These are phyloP conservation scores for Debaryomycetaceae sp. DNA, from an alignment of 1,139 yeast species.

Conservation along the genomic window DNA sequence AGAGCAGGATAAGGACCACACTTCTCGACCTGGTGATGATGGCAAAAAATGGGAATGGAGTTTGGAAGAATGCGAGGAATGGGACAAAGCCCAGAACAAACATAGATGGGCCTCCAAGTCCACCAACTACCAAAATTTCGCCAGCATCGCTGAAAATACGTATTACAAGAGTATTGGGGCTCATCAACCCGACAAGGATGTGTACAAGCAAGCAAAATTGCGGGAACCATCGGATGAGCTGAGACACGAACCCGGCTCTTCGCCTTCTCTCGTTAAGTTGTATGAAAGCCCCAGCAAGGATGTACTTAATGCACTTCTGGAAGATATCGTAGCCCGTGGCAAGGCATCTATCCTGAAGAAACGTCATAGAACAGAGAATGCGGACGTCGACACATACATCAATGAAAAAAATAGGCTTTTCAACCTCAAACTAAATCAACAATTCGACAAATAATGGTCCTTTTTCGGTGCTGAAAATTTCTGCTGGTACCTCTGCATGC, in stretches of 20 bases:
- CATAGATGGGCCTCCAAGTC: conserved; percentile 12
- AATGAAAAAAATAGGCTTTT: conserved; percentile 79
- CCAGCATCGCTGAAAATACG: conserved; percentile 53
- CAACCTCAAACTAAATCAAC: conserved; percentile 66
- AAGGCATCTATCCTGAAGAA: conserved; percentile 8
- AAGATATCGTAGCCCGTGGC: conserved; percentile 1
- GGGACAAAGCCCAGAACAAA: conserved; percentile 47
- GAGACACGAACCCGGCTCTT: background rate
- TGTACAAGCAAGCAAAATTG: conserved; percentile 31
- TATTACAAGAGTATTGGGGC: conserved; percentile 46
- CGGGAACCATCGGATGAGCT: conserved; percentile 1
- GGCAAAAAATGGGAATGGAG: conserved; percentile 53
- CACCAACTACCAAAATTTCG: conserved; percentile 36
- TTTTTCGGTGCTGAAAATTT: background rate
- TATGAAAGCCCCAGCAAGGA: conserved; percentile 1
- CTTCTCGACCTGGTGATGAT: background rate
- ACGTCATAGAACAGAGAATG: conserved; percentile 31
- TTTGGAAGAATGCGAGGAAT: conserved; percentile 63
- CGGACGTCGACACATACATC: conserved; percentile 41
- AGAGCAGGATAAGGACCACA: conserved; percentile 35
- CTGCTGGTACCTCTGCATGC: too few relatives aligned
- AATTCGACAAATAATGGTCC: conserved; percentile 28
- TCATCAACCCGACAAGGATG: conserved; percentile 37
- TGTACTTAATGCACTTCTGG: background rate
- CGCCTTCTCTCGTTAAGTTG: background rate